Evolutionary conservation across 2,329 filamentous ascomycete species (phyloP), one percentile per base, ranked within the genome.

Genomic region (Septoria petroselini): DNA sequence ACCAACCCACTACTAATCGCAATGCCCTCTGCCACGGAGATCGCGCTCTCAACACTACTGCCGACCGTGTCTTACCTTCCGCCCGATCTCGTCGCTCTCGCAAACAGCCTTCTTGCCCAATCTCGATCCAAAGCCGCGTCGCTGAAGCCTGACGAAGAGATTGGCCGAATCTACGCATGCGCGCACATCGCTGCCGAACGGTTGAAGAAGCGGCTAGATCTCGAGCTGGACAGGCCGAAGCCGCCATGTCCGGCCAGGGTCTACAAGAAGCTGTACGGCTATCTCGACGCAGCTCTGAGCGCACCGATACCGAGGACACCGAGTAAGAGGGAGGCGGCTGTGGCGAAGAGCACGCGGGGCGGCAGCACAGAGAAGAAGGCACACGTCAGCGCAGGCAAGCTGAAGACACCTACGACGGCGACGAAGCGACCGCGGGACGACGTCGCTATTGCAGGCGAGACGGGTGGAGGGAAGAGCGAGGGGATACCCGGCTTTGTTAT

Each of bases 101-200:
- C 88, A 1, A 75, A 78, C 43, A 88, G 85, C 7, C 74, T 95
- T 5, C 79, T 94, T 37, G 84, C 87, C 1, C 89, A 93, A 68
- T 94, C 89, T 9, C 82, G 88, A 27, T 82, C 83, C 64, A 84
- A 83, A 62, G 88, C 88, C 41, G 84, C 82, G 63, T 85, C 80
- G 12, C 75, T 96, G 45, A 94, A 90, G 66, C 78, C 83, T 2
- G 88, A 94, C 48, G 90, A 95, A 68, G 91, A 96, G 68, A 83
- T 93, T 57, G 88, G 85, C n/a, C 80, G 91, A 15, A 78, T 81
- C 3, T 93, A 93, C 68, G 86, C 85, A 3, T 95, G 90, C 67
- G 86, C 88, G 11, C 85, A 95, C 69, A 80, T 98, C 53, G 93
- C 93, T 15, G 97, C 91, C 65, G 88, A 91, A 46, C 89, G 89